Evolutionary conservation across 352 stramenopile species (phyloP), one percentile per base, ranked within the genome.

Genomic region (Phytopythium mirpurense): DNA sequence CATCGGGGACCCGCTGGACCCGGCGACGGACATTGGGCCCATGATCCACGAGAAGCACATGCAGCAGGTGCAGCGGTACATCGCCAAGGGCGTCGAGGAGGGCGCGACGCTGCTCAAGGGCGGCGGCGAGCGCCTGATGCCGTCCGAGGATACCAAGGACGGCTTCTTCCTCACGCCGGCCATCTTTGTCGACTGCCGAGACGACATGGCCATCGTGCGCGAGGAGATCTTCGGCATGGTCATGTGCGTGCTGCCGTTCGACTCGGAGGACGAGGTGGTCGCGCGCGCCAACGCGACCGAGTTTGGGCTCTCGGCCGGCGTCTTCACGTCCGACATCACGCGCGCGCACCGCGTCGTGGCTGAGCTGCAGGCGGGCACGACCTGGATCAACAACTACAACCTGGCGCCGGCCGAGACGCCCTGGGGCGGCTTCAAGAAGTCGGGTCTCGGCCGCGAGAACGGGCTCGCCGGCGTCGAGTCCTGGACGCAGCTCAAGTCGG

Each of bases 301-400:
- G 12, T 95, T 90, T 38, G 87, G 83, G 3, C 69, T 96, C 1
- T 86, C 80, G 11, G 88, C 80, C 2, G 86, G 78, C 44, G 81
- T 97, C 3, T 95, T 95, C 57, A 95, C 88, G 7, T 84, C 88
- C 36, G 77, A 95, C 56, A 63, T 96, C 12, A 72, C 61, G n/a
- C 76, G 76, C 29, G 86, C 84, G 1, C 86, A 95, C 53, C 76
- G 80, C 21, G 73, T 95, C 37, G 65, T 91, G 10, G 61, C 63
- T 24, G 68, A 82, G 41, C 63, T 96, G 10, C 60, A 92, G 46
- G 81, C 76, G 15, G 88, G 88, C 29, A 94, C 85, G 10, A 75
- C 78, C 31, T 96, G 83, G 83, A 88, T 95, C 57, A 96, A 96
- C 69, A 90, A 90, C 63, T 95, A 96, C 77, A 94, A 96, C 56